These are phyloP conservation scores for Neofusicoccum ribis DNA, from an alignment of 2,329 filamentous ascomycete genomes.

Conservation along the genomic window DNA sequence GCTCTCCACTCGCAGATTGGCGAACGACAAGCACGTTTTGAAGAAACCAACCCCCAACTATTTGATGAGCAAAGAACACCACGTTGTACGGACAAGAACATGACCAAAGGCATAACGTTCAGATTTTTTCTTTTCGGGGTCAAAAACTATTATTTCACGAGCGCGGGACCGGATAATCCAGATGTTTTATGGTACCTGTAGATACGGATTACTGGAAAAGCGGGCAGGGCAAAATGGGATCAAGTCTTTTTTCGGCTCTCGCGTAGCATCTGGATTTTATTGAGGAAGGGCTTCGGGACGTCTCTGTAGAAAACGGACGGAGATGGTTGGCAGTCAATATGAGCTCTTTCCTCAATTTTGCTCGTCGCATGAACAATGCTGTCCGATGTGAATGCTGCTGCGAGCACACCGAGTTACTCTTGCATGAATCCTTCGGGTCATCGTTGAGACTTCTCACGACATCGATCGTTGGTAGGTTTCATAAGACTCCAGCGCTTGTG, in stretches of 20 bases:
- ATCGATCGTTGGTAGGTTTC: too few species aligned
- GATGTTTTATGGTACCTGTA: constrained; percentile 10
- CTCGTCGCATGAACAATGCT: neutral
- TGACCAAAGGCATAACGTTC: neutral
- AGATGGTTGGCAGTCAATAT: constrained; percentile 5
- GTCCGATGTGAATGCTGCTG: too few species aligned
- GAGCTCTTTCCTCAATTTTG: neutral
- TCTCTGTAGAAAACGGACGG: neutral
- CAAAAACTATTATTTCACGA: neutral
- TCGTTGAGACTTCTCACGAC: too few species aligned
- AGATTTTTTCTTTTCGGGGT: neutral
- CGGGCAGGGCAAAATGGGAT: neutral
- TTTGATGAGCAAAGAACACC: neutral
- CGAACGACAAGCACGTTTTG: neutral
- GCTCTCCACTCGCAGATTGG: neutral
- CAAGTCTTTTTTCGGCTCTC: constrained; percentile 1
- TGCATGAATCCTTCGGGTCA: too few species aligned
- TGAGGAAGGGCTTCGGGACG: neutral
- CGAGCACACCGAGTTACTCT: too few species aligned
- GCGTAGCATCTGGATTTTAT: neutral
- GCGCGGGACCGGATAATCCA: neutral
- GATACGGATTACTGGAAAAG: neutral
- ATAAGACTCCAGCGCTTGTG: too few species aligned
- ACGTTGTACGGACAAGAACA: neutral
- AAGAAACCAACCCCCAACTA: neutral